These are phyloP conservation scores for Pichia cabralensis DNA, from an alignment of 805 yeast species.

Conservation along the genomic window DNA sequence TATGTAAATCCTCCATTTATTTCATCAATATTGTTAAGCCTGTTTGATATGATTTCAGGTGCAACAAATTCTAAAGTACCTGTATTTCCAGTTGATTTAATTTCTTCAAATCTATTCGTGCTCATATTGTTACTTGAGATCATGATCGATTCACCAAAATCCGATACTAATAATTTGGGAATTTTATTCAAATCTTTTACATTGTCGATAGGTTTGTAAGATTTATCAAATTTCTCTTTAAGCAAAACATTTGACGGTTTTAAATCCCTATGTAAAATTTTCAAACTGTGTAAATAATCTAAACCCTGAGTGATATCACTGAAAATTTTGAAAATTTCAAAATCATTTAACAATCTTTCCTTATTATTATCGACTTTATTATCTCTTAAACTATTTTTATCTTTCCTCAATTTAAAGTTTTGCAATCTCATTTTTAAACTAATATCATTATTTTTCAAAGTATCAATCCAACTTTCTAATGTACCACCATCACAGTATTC, in stretches of 20 bases:
- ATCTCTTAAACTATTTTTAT: no score
- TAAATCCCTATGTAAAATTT: conserved; percentile 79
- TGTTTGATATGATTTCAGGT: conserved; percentile 54
- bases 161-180: conserved; percentile 74
- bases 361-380: no score
- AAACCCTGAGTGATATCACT: conserved; percentile 64
- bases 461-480: conserved; percentile 52
- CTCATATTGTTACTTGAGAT: conserved; percentile 22
- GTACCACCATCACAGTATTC: conserved; percentile 89
- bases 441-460: conserved; percentile 24
- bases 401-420: conserved; percentile 29
- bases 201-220: conserved; percentile 17
- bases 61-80: conserved; percentile 87
- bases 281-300: conserved; percentile 57
- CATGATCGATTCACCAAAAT: conserved; percentile 81
- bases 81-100: conserved; percentile 59
- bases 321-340: conserved; percentile 61
- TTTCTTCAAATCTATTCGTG: conserved; percentile 19
- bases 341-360: conserved; percentile 33
- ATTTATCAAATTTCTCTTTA: conserved; percentile 24
- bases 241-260: conserved; percentile 84
- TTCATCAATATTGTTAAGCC: conserved; percentile 14
- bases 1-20: conserved; percentile 46
- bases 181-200: conserved; percentile 24
- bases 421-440: no score